A percentile compares a stretch with the other conserved stretches of the same genome.
Evolutionary conservation across 2,329 filamentous ascomycete genomes (phyloP).

Genomic region (Pseudogymnoascus sp.): DNA sequence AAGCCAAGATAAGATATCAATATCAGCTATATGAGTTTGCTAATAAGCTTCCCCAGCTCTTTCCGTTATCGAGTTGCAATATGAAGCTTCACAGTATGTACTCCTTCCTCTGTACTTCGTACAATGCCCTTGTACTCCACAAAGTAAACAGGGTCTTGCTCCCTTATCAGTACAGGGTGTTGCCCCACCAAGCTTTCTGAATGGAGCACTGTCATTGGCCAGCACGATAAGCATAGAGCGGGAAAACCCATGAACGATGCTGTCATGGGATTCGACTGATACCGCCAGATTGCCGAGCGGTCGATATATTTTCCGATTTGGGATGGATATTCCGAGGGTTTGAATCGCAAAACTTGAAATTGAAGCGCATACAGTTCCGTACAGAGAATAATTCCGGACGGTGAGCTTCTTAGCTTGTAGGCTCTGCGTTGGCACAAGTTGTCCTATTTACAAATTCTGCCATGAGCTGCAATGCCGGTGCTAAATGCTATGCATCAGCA

Average conservation of each 20-base stretch:
- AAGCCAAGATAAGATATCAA: conserved; percentile 1
- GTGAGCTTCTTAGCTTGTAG: not conserved
- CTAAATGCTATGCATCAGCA: not conserved
- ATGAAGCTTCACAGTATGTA: not conserved
- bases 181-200: not conserved
- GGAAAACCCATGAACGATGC: conserved; percentile 6
- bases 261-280: conserved; percentile 4
- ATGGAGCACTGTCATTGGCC: not conserved
- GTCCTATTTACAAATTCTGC: not conserved
- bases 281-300: conserved; percentile 1
- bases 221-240: not conserved
- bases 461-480: not conserved
- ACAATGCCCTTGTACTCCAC: not conserved
- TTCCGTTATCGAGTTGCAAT: conserved; percentile 7
- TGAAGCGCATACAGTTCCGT: not conserved
- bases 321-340: not conserved
- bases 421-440: not conserved
- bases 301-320: conserved; percentile 8
- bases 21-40: conserved; percentile 6
- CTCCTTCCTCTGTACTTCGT: too few relatives aligned
- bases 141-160: conserved; percentile 6
- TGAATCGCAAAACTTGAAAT: conserved; percentile 1
- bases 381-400: not conserved
- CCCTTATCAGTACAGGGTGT: conserved; percentile 6
- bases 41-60: conserved; percentile 2